Evolutionary conservation across 1,139 yeast species (phyloP), one percentile per base, ranked within the genome.

Genomic region (Kodamaea suecica): DNA sequence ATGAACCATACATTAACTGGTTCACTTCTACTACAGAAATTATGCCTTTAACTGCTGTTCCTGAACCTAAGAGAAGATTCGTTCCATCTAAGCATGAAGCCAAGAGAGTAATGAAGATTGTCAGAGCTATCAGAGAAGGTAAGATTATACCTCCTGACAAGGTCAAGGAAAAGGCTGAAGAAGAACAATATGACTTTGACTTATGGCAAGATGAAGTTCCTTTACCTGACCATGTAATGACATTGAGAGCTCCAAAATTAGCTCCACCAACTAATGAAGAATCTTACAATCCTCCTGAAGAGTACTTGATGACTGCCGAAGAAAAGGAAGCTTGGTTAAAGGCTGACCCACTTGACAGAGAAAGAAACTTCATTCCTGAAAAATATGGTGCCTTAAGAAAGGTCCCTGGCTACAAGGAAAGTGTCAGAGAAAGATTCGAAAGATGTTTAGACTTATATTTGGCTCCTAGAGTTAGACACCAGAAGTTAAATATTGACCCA

Each of bases 71-170:
- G 67, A 77, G 97, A 60, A 78, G 99, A 59, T 92, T 92, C 52
- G 85, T 88, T 41, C 98, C 97, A 12, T 90, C 97, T 6, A 90
- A 88, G 57, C 92, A 88, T 59, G 99, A 92, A 68, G 97, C 97
- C 30, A 86, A 87, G 68, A 76, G 95, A 57, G 81, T 92, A 35
- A 88, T 92, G 97, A 92, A 94, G 70, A 83, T 92, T 45, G 99
- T 92, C 12, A 77, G 80, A 47, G 98, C 98, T 28, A 92, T 92
- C 43, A 80, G 98, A 63, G 97, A 92, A 52, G 99, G 99, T 23
- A 76, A 95, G 58, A 87, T 92, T 47, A 72, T 88, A 30, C 88
- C 95, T 26, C 84, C 86, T 32, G 69, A 70, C 43, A 73, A 80
- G 55, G 70, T 66, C 29, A 67, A 71, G 50, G 77, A 76, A 52